Percentiles rank a stretch among this genome's conserved stretches.
Conservation (phyloP, 1,284 basidiomycete genomes). For the Ustilago tritici region DNA sequence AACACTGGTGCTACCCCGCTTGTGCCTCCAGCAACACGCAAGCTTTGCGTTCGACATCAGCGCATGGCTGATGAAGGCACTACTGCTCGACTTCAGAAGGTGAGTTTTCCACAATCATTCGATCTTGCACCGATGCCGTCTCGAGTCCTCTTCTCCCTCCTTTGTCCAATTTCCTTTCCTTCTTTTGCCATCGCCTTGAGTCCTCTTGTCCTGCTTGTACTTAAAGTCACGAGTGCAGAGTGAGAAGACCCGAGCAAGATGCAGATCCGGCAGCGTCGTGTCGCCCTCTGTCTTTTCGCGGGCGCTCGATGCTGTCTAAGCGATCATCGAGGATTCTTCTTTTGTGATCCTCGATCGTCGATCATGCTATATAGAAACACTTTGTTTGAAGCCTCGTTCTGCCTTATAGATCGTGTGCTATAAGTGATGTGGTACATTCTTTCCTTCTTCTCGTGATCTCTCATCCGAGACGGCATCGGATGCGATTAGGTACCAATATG, state of each 20-base stretch:
- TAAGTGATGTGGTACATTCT: conserved; percentile 59
- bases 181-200: conserved; percentile 14
- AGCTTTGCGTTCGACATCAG: conserved; percentile 90
- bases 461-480: neutral
- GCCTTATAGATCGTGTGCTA: conserved; percentile 58
- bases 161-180: neutral
- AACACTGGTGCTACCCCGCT: conserved; percentile 42
- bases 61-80: conserved; percentile 97
- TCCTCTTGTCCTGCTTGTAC: neutral
- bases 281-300: conserved; percentile 23
- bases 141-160: conserved; percentile 3
- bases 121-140: neutral
- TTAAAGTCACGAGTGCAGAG: neutral
- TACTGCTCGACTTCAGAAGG: conserved; percentile 91
- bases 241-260: conserved; percentile 7
- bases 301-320: conserved; percentile 34
- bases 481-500: neutral
- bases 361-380: conserved; percentile 50
- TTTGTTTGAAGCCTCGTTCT: conserved; percentile 67
- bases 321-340: conserved; percentile 16
- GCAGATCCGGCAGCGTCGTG: conserved; percentile 41
- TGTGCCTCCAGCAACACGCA: conserved; percentile 69
- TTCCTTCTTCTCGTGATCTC: neutral
- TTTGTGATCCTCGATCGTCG: conserved; percentile 19
- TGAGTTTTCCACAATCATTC: conserved; percentile 70